Evolutionary conservation across 2,329 filamentous ascomycete species (phyloP).

Genomic region (Clonostachys sp.): DNA sequence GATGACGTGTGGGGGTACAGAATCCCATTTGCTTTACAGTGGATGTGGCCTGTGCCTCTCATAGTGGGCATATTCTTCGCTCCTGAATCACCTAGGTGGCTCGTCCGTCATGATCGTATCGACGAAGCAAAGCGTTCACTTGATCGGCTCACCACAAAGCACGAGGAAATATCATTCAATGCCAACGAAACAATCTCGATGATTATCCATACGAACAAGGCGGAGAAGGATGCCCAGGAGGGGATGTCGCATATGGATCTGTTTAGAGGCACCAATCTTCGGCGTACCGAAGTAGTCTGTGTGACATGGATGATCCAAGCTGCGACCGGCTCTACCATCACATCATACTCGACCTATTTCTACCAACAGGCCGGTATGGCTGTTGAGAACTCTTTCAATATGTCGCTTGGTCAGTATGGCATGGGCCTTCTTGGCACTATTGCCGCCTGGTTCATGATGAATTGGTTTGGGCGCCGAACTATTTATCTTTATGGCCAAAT

Average conservation of each 20-base stretch:
- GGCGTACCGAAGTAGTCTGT: conserved; percentile 39
- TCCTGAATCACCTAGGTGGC: conserved; percentile 38
- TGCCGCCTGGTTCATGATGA: conserved; percentile 38
- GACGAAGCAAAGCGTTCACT: conserved; percentile 30
- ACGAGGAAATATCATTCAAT: conserved; percentile 22
- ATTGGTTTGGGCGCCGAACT: conserved; percentile 35
- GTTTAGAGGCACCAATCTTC: conserved; percentile 39
- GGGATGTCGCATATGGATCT: conserved; percentile 40
- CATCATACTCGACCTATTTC: conserved; percentile 55
- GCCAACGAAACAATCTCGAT: conserved; percentile 40
- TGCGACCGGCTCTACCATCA: conserved; percentile 33
- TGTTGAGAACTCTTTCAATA: conserved; percentile 22
- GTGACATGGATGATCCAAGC: conserved; percentile 37
- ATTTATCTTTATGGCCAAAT: conserved; percentile 42
- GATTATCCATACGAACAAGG: conserved; percentile 46
- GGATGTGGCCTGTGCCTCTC: conserved; percentile 33
- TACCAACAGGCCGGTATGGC: conserved; percentile 36
- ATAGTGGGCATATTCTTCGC: conserved; percentile 27
- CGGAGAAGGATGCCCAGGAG: conserved; percentile 31
- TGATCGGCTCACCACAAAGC: conserved; percentile 31
- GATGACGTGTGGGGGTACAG: conserved; percentile 32
- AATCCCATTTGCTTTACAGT: conserved; percentile 38
- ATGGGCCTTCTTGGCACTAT: conserved; percentile 39
- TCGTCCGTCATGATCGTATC: conserved; percentile 27
- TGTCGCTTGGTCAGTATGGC: conserved; percentile 33